Evolutionary conservation across 2,329 filamentous ascomycete species (phyloP), one percentile per base, ranked within the genome.

Genomic region (Aspergillus intermedius): DNA sequence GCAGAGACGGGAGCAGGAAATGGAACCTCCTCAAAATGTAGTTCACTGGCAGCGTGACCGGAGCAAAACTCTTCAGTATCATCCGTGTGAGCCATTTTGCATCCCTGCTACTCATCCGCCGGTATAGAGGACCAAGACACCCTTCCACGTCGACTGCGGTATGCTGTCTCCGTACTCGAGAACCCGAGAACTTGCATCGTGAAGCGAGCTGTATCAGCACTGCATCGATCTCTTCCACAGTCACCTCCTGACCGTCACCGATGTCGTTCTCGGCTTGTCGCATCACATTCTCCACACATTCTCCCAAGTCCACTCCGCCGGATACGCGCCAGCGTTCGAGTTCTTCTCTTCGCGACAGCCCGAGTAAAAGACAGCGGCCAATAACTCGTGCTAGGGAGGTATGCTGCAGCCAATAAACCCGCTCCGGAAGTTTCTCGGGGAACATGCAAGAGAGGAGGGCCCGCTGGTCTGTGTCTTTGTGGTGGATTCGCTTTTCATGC

Each of bases 1-100:
- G 70, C 2, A 91, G 73, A 30, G 80, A 77, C 0, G 87, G 87
- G 0, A 95, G 72, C 1, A 86, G 70, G 34, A 83, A 82, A 63
- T 95, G 84, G 46, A 85, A 86, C 15, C 74, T 74, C 10, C 71
- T 70, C 42, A 87, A 75, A 0, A 88, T 68, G 15, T 78, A 64
- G 1, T 66, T 55, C 5, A 73, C 68, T 5, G 89, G 81, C 1
- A 94, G 61, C 1, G 77, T 64, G 0, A 91, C 74, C 0, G 86
- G 85, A n/a, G 78, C 75, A 50, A 84, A 87, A 53, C 84, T 79
- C 61, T 94, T 93, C 23, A 95, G 72, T 5, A 95, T 75, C 25
- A 96, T 73, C 3, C 91, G 79, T 0, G 87, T 87, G 9, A 95
- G 76, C 91, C 91, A 96, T 69, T 95, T 95, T 3, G 84, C 86